phyloP scores from a whole-genome alignment of 805 yeast genomes.

The Starmerella bombi region DNA sequence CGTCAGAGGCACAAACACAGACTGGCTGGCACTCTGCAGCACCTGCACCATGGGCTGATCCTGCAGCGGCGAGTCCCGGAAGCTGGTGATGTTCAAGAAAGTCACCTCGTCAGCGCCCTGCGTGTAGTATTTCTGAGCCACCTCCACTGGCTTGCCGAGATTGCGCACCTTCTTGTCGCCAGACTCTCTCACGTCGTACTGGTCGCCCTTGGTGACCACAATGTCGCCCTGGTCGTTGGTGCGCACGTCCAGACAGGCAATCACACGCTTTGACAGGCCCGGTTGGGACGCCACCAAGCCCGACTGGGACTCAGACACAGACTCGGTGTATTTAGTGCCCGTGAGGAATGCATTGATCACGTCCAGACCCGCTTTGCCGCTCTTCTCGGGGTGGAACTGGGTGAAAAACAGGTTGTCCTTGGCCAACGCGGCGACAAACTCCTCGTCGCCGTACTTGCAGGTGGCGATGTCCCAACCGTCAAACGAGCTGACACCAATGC shows the following conservation, averaged over 20 bases:
- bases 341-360: conserved; percentile 61
- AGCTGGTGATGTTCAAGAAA: conserved; percentile 87
- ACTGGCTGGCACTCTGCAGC: conserved; percentile 63
- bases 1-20: conserved; percentile 91
- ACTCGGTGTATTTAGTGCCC: conserved; percentile 27
- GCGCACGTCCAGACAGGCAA: conserved; percentile 96
- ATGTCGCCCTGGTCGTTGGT: conserved; percentile 87
- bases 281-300: background rate
- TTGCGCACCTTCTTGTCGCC: conserved; percentile 55
- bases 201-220: conserved; percentile 97
- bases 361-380: conserved; percentile 78
- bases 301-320: conserved; percentile 10
- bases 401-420: conserved; percentile 81
- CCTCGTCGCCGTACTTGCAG: conserved; percentile 63
- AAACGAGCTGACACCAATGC: conserved; percentile 11
- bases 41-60: conserved; percentile 96
- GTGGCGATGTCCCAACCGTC: conserved; percentile 57
- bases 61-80: conserved; percentile 80
- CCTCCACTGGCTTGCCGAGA: conserved; percentile 88
- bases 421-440: conserved; percentile 68
- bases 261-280: conserved; percentile 79
- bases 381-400: conserved; percentile 98
- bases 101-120: conserved; percentile 98
- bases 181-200: conserved; percentile 89
- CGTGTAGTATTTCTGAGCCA: conserved; percentile 76